phyloP scores from a whole-genome alignment of 495 filamentous ascomycete genomes.

The Hypoxylon lienhwacheense region DNA sequence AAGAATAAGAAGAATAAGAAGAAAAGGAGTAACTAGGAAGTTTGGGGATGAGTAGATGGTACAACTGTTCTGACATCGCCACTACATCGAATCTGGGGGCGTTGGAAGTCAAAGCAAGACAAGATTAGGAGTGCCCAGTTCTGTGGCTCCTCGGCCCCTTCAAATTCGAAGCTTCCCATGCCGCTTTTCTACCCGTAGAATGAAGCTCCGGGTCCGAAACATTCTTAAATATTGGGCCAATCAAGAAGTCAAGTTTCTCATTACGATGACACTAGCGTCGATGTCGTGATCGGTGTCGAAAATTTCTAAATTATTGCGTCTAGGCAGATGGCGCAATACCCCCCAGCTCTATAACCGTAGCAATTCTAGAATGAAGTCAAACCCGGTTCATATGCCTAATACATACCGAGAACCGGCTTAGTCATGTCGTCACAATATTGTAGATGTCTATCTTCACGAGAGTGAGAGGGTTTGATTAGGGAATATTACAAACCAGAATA shows the following conservation, averaged over 20 bases:
- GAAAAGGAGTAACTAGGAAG: too few relatives aligned
- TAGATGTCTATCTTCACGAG: too few relatives aligned
- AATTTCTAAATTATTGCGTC: constrained; percentile 37
- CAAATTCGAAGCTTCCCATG: constrained; percentile 10
- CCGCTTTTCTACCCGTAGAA: constrained; percentile 13
- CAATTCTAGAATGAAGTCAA: constrained; percentile 3
- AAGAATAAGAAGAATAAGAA: too few relatives aligned
- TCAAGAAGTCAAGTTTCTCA: constrained; percentile 27
- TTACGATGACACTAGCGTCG: constrained; percentile 40
- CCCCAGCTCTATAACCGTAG: constrained; percentile 26
- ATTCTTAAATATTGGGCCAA: constrained; percentile 31
- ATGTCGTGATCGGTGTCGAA: constrained; percentile 45
- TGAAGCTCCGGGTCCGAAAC: constrained; percentile 2
- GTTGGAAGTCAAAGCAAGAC: not conserved
- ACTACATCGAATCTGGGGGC: not conserved
- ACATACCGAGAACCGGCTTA: constrained; percentile 36
- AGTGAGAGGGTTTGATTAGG: not conserved
- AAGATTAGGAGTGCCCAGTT: not conserved
- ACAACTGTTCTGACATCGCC: constrained; percentile 1
- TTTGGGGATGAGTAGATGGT: constrained; percentile 1
- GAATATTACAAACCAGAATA: constrained; percentile 5
- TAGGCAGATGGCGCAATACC: constrained; percentile 34
- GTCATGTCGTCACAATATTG: too few relatives aligned
- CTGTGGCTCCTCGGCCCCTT: too few relatives aligned
- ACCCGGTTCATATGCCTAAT: constrained; percentile 7